Evolutionary conservation across 129 eudicot genomes (phyloP).

Genomic region (Saposhnikovia divaricata): DNA sequence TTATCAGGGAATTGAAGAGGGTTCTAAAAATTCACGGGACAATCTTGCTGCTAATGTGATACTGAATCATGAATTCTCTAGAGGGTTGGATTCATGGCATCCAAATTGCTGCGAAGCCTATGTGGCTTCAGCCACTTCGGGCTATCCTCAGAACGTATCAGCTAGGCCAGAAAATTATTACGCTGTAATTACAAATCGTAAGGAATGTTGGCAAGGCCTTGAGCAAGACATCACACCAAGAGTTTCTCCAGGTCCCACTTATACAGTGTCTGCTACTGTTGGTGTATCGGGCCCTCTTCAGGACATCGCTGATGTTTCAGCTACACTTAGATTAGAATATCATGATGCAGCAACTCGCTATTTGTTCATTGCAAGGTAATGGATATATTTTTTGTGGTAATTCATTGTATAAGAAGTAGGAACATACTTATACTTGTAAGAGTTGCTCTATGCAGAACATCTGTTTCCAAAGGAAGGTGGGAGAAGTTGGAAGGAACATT

Average conservation of each 20-base stretch:
- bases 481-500: constrained; percentile 76
- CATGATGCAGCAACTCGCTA: constrained; percentile 36
- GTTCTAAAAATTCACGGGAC: constrained; percentile 13
- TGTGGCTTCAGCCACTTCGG: constrained; percentile 36
- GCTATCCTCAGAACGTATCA: constrained; percentile 16
- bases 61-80: constrained; percentile 62
- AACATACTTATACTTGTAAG: constrained; percentile 5
- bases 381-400: not conserved
- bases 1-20: constrained; percentile 24
- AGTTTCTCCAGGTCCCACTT: constrained; percentile 44
- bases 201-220: constrained; percentile 80
- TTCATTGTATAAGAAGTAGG: not conserved
- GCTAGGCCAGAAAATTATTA: constrained; percentile 24
- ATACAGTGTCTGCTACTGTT: constrained; percentile 59
- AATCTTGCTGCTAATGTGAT: constrained; percentile 37
- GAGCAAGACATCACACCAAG: constrained; percentile 77
- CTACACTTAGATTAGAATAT: constrained; percentile 58
- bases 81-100: constrained; percentile 63
- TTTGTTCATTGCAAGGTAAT: constrained; percentile 53
- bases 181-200: constrained; percentile 65
- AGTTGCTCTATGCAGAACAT: constrained; percentile 32
- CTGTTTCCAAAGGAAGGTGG: constrained; percentile 51
- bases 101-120: constrained; percentile 58
- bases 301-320: constrained; percentile 37
- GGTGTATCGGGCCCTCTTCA: constrained; percentile 48